phyloP scores from a whole-genome alignment of 129 eudicot species.

The Helianthus annuus region HanXRQr2.0-SUNRISE NC_035446.2:158829003-158829502 shows the following conservation, averaged over 20 bases:
- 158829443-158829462: slow-evolving; percentile 10
- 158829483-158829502: background rate
- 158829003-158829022: background rate
- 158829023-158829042: background rate
- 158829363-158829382: background rate
- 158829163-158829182: background rate
- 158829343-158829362: background rate
- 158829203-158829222: background rate
- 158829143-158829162: background rate
- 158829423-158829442: slow-evolving; percentile 21
- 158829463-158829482: slow-evolving; percentile 17
- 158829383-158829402: slow-evolving; percentile 10
- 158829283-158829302: slow-evolving; percentile 12
- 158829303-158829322: background rate
- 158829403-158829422: slow-evolving; percentile 1
- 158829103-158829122: background rate
- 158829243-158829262: background rate
- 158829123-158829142: background rate
- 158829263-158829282: background rate
- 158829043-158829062: background rate
- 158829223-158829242: background rate
- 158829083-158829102: background rate
- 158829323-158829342: slow-evolving; percentile 8
- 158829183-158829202: background rate
- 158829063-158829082: background rate